Conservation (phyloP, 2,329 filamentous ascomycete species). For the Furcasterigmium furcatum region DNA sequence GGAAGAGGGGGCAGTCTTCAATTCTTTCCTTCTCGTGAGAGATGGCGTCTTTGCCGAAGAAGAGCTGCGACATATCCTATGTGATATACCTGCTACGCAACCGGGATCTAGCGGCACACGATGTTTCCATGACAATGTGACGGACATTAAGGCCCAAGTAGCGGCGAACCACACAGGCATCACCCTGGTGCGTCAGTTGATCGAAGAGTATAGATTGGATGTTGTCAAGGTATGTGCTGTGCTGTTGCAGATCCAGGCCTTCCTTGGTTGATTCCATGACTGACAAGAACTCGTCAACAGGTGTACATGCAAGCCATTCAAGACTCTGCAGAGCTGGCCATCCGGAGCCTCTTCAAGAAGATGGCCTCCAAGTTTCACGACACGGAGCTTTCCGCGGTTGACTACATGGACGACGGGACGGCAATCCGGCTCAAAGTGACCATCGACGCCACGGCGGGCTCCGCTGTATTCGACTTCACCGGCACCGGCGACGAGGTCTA, state of each 20-base stretch:
- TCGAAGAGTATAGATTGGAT: constrained; percentile 68
- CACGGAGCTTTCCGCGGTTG: constrained; percentile 67
- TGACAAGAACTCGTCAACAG: constrained; percentile 31
- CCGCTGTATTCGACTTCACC: constrained; percentile 60
- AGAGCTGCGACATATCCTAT: constrained; percentile 67
- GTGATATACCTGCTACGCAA: constrained; percentile 70
- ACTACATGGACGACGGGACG: constrained; percentile 86
- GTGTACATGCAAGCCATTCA: constrained; percentile 85
- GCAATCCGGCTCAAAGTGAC: constrained; percentile 73
- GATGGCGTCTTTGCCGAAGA: constrained; percentile 77
- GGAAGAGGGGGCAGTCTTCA: constrained; percentile 64
- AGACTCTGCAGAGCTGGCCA: constrained; percentile 73
- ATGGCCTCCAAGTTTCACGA: constrained; percentile 69
- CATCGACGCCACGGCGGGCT: constrained; percentile 71
- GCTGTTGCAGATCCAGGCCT: constrained; percentile 27
- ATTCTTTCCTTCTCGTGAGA: constrained; percentile 68
- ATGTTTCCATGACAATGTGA: constrained; percentile 78
- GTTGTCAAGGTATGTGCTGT: constrained; percentile 54
- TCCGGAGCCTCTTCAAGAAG: constrained; percentile 68
- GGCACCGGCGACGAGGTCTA: constrained; percentile 24
- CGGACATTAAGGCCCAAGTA: constrained; percentile 82
- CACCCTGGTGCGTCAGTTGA: constrained; percentile 65
- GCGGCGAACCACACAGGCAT: constrained; percentile 87
- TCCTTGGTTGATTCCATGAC: no score
- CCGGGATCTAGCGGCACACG: constrained; percentile 76